Evolutionary conservation across 2,329 filamentous ascomycete genomes (phyloP), one percentile per base, ranked within the genome.

Genomic region (Sclerotinia glacialis): DNA sequence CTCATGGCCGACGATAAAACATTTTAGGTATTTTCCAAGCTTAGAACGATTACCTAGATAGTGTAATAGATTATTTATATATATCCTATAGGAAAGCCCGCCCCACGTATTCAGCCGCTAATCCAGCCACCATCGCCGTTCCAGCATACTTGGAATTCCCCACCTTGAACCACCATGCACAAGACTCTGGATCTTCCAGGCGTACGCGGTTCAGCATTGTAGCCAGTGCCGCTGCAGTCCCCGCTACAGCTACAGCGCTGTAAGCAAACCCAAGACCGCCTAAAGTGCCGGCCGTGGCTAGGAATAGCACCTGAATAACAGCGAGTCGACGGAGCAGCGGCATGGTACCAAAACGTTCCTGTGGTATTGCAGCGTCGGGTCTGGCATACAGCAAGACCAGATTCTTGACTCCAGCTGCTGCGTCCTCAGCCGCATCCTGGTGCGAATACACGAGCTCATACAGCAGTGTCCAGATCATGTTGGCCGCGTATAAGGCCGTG

Each of bases 401-500:
- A 23, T 55, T 56, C 21, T 46, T 44, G 6, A 67, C 58, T 3
- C 67, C 67, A 12, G 62, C 68, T 23, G 64, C 65, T 18, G 55
- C 23, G 44, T 68, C 68, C n/a, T 67, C 68, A 21, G 37, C 6
- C 8, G 56, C 47, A 54, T 68, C 68, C 21, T 69, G 68, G 42
- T 56, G 53, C 37, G 66, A 64, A 49, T 69, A 68, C 2, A 69
- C 44, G 21, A 50, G 49, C 44, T 69, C 68, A 40, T 64, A 67
- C 18, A 65, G 59, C 2, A 69, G 34, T 26, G 59, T 62, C 68
- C 68, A 69, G 2, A 65, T 11, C 44, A 63, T 37, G 18, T 37
- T 28, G 5, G 64, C n/a, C 3, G 21, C 46, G 46, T 53, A 68
- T 16, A 68, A 49, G 23, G 18, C 42, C 5, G 42, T 5, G 12